Base-by-base conservation (phyloP, 2,329 filamentous ascomycete species). In the Aspergillus pseudotamarii region DNA sequence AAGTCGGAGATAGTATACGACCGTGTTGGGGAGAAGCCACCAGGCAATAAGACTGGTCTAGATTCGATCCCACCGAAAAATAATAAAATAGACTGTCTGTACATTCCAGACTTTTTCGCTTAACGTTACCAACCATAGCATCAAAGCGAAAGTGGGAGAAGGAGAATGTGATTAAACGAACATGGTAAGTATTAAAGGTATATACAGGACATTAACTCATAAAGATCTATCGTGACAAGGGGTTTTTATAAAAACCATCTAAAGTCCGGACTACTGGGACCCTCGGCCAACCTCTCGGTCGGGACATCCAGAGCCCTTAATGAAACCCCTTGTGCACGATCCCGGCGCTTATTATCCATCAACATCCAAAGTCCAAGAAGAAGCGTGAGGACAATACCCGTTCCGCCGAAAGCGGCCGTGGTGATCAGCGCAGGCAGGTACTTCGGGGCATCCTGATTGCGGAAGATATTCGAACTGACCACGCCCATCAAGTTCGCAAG, bases 401-500 rank as follows among this genome's bases (percentile, higher is more conserved):
- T 77, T 0, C 82, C 88, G 2, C 88, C 88, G 86, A 73, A 72
- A 2, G 66, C 64, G 4, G 70, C 70, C 1, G 71, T 89, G 0
- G 87, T 89, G 23, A 84, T 83, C 32, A 90, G 76, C 0, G 88
- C 88, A 2, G 87, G 86, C 16, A 85, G 77, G 69, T 90, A 90
- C 68, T 87, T 84, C 0, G 88, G 88, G 6, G 83, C 83, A 69
- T 89, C 86, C 67, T 87, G 77, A 30, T 79, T 79, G 26, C 82
- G 79, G 77, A 90, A 91, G 65, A 90, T 88, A 69, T 91, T 90
- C 62, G 83, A 85, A 36, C 81, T 82, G 0, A 91, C 86, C 0
- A 91, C 79, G 14, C 89, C 89, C 87, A 92, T 92, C 43, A 91
- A 72, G 68, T 92, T 92, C 2, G 89, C 90, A 8, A 91, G 72